Conservation (phyloP, 257 asterid species). For the Gynochthodes officinalis region DNA sequence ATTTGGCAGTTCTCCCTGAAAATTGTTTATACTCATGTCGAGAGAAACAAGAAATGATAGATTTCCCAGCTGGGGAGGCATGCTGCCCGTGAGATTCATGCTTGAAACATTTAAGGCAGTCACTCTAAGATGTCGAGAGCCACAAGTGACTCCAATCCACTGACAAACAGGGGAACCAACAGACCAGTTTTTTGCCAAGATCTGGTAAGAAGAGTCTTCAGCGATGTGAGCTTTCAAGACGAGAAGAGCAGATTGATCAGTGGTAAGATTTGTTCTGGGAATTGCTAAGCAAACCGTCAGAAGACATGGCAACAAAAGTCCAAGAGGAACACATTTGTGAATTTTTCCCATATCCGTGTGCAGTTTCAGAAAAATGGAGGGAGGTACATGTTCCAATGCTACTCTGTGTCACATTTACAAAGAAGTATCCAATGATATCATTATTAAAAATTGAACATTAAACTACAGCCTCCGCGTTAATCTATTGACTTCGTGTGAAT, state of each 20-base stretch:
- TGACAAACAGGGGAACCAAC: neutral
- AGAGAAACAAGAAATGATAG: neutral
- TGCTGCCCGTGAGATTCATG: neutral
- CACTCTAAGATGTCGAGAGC: conserved; percentile 10
- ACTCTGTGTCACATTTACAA: no score
- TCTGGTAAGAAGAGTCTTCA: neutral
- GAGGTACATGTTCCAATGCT: no score
- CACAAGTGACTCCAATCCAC: conserved; percentile 16
- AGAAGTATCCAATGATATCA: no score
- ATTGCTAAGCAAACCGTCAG: neutral
- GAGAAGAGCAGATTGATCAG: conserved; percentile 8
- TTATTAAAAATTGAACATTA: no score
- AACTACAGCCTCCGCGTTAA: no score
- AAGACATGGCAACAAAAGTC: neutral
- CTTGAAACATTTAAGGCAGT: neutral
- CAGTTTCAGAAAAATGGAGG: neutral
- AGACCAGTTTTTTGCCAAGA: conserved; percentile 11
- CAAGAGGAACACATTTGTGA: neutral
- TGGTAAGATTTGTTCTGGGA: neutral
- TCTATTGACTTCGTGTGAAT: no score
- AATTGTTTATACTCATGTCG: neutral
- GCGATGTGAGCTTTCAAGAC: neutral
- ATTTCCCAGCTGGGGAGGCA: conserved; percentile 1
- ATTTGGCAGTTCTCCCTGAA: neutral
- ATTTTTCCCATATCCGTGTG: neutral